Evolutionary conservation across 306 rosid species (phyloP).

Genomic region (Prosopis cineraria): DNA sequence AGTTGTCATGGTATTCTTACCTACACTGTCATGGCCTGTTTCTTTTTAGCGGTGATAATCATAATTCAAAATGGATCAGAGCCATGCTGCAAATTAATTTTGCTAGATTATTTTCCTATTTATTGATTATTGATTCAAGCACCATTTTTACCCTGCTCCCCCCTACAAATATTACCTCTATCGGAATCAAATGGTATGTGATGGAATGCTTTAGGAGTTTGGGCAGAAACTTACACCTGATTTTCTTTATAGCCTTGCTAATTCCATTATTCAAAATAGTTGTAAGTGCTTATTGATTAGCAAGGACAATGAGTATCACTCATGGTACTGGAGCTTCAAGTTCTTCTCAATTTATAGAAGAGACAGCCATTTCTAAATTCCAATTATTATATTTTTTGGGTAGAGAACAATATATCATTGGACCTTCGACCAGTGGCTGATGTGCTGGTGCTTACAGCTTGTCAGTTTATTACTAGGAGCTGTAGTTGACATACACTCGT

Average conservation of each 20-base stretch:
- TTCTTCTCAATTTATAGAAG: neutral
- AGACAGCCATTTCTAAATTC: slow-evolving; percentile 7
- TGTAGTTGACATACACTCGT: neutral
- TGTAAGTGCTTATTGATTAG: slow-evolving; percentile 14
- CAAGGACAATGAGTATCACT: slow-evolving; percentile 8
- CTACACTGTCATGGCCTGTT: slow-evolving; percentile 12
- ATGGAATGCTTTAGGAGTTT: slow-evolving; percentile 9
- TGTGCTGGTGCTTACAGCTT: neutral
- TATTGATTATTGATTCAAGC: neutral
- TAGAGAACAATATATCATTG: neutral
- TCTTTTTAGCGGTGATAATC: neutral
- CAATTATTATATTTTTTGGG: neutral
- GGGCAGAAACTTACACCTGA: neutral
- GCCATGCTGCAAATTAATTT: neutral
- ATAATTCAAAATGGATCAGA: slow-evolving; percentile 20
- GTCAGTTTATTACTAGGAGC: neutral
- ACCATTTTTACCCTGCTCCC: neutral
- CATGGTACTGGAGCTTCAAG: slow-evolving; percentile 6
- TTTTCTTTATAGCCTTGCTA: neutral
- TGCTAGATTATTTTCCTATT: slow-evolving; percentile 1
- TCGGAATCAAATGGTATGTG: neutral
- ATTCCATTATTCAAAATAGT: neutral
- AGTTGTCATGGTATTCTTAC: neutral
- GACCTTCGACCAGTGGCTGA: neutral
- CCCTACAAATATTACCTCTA: neutral